phyloP scores from a whole-genome alignment of 2,329 filamentous ascomycete species.

The Clonostachys solani region DNA sequence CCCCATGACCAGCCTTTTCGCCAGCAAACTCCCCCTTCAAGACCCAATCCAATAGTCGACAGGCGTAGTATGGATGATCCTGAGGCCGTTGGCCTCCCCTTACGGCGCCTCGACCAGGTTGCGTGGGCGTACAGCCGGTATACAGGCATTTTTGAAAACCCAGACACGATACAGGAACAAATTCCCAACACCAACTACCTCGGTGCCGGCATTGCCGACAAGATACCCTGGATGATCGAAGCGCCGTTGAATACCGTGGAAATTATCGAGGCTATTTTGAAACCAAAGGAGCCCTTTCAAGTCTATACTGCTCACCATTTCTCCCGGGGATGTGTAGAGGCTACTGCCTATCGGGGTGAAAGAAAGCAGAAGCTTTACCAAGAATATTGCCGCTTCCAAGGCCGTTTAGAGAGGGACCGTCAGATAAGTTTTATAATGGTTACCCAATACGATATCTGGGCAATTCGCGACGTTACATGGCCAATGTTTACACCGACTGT shows the following conservation, averaged over 20 bases:
- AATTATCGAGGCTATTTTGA: background rate
- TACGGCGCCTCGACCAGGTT: too few relatives aligned
- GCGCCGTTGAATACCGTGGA: background rate
- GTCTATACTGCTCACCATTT: background rate
- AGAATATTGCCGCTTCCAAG: background rate
- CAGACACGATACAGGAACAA: background rate
- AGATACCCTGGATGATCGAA: background rate
- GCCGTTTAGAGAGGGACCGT: background rate
- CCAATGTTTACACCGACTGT: too few relatives aligned
- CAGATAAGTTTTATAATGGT: background rate
- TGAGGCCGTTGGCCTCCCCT: too few relatives aligned
- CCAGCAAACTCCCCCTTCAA: too few relatives aligned
- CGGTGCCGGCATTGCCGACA: background rate
- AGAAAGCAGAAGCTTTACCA: background rate
- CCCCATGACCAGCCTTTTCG: too few relatives aligned
- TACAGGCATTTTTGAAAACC: constrained; percentile 18
- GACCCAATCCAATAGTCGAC: too few relatives aligned
- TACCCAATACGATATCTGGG: background rate
- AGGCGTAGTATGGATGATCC: too few relatives aligned
- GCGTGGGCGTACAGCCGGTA: too few relatives aligned
- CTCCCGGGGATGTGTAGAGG: background rate
- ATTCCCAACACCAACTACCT: background rate
- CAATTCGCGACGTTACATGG: too few relatives aligned
- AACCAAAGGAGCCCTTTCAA: background rate
- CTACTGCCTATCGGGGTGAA: background rate